Evolutionary conservation across 2,329 filamentous ascomycete species (phyloP), one percentile per base, ranked within the genome.

Genomic region (Aureobasidium subglaciale): DNA sequence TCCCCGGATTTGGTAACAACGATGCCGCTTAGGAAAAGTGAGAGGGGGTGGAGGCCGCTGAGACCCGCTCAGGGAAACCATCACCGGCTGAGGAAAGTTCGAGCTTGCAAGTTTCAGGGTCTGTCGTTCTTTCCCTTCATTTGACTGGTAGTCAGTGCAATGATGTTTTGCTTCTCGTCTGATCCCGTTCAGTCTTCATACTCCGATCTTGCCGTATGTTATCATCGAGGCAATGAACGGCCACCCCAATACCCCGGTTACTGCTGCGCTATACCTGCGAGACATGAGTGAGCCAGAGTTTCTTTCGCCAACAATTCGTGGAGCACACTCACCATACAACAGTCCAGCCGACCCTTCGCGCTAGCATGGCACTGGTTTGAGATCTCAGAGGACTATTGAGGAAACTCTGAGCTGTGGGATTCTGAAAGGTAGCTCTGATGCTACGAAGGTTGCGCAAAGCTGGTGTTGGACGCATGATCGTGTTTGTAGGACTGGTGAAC

Each of bases 381-480:
- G 45, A n/a, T 35, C 29, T 25, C 10, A 35, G 16, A 16, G 30
- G 22, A 35, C 20, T 35, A 10, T 27, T 48, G 45, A 35, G 30
- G 18, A 48, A 48, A 9, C 30, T 35, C 9, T 34, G 20, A 13
- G 30, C 45, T 16, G 22, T 30, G 2, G 45, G 45, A 5, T 25
- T 25, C 7, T 48, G 20, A 9, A 48, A 48, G 8, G 6, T n/a
- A 25, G 30, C 20, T 16, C 13, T 48, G 20, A 48, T 35, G 18
- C 20, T 48, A 30, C 45, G 45, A 13, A 48, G 8, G 45, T 48
- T 48, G 30, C 45, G 45, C 11, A 48, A 30, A 25, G 45, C 45
- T 18, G 15, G 15, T 35, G 30, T 35, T 18, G 45, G 20, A 48
- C 30, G 45, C 45, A 48, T 48, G 30, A 11, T 18, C n/a, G 18